Base-by-base conservation (phyloP, 2,329 filamentous ascomycete genomes). In the Xylariaceae sp. region DNA sequence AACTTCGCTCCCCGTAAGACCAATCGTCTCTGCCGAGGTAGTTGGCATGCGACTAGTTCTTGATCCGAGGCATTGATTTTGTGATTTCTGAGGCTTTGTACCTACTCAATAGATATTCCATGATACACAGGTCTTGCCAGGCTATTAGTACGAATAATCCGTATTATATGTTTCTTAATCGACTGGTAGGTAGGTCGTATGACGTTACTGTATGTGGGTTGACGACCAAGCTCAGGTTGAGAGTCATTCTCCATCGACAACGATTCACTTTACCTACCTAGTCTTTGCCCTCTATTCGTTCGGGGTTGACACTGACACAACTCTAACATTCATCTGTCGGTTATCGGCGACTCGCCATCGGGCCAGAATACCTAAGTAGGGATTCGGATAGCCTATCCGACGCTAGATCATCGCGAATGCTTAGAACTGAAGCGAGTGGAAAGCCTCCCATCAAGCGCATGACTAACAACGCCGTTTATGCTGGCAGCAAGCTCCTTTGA, bases 361-460 rank as follows among this genome's bases (percentile, higher is more conserved):
- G 30, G 42, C 11, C 37, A 42, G 37, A 42, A 42, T 4, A 5
- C 23, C 23, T 30, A 30, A 1, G 17, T 18, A 18, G 17, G 17
- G 17, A 18, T 18, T 15, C 17, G 34, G 1, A 30, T 23, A 9
- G 18, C 17, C 18, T 2, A 48, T 51, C 17, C 49, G 39, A 42
- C 51, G n/a, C n/a, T 30, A n/a, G 35, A 10, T 11, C 44, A 4
- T 17, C 39, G 37, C 45, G 9, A 39, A 44, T 45, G 17, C 11
- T 58, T 48, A 39, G 58, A 59, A 44, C 17, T 56, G 11, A 74
- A 76, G 11, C 75, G 50, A 3, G 55, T 42, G 2, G 70, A 66
- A 6, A 75, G 64, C 53, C 76, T 73, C 4, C 68, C 72, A 0
- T 71, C 64, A 34, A 78, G 62, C 3, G 71, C 71, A n/a, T 64